Evolutionary conservation across 805 yeast species (phyloP).

Genomic region (Peterozyma xylosa): DNA sequence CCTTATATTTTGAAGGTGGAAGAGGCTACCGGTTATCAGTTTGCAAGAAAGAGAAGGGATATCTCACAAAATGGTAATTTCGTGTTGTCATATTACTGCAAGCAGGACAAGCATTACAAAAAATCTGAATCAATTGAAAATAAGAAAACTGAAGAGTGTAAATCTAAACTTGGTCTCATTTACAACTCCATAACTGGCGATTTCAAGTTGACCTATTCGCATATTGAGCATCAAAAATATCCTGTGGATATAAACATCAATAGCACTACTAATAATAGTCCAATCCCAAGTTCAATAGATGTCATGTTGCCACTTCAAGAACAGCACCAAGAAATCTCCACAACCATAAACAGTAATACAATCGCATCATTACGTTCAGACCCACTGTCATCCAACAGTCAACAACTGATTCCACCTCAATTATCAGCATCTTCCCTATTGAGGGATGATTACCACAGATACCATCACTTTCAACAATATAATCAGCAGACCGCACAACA

Average conservation of each 20-base stretch:
- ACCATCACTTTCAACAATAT: neutral
- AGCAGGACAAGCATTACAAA: slow-evolving; percentile 8
- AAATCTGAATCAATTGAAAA: slow-evolving; percentile 4
- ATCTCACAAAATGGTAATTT: slow-evolving; percentile 9
- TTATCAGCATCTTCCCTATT: no score
- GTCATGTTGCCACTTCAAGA: neutral
- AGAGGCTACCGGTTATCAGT: slow-evolving; percentile 5
- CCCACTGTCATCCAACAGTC: no score
- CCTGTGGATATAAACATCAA: neutral
- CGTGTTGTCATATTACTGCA: slow-evolving; percentile 8
- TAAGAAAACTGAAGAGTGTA: slow-evolving; percentile 8
- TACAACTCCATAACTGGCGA: slow-evolving; percentile 7
- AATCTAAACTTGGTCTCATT: slow-evolving; percentile 5
- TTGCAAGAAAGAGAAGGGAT: slow-evolving; percentile 8
- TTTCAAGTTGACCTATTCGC: slow-evolving; percentile 7
- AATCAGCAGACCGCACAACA: neutral
- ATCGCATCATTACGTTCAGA: no score
- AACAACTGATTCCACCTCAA: no score
- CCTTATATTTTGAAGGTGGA: slow-evolving; percentile 3
- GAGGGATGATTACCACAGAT: no score
- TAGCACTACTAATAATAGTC: no score
- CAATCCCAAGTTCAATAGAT: neutral
- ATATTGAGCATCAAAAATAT: slow-evolving; percentile 4
- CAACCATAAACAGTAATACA: no score
- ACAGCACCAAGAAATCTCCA: neutral